Evolutionary conservation across 441 rosid genomes (phyloP).

Genomic region (Omphalea diandra): DNA sequence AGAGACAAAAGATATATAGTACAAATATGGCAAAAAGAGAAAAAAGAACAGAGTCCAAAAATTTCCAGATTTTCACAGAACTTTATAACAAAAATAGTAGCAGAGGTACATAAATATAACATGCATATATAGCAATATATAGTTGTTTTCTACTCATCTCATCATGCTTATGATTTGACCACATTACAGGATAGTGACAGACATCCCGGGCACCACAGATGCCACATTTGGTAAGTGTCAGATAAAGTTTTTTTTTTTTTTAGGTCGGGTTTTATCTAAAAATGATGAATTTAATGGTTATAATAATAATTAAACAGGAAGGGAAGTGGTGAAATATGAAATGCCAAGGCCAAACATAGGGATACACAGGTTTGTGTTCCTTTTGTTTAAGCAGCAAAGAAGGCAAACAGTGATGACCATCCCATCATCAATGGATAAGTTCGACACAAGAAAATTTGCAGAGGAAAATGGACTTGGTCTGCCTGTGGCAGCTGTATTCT

Average conservation of each 20-base stretch:
- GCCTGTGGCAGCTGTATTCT: constrained; percentile 88
- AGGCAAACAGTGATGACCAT: constrained; percentile 51
- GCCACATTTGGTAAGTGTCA: constrained; percentile 68
- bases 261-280: neutral
- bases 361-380: constrained; percentile 84
- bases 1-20: neutral
- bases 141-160: neutral
- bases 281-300: neutral
- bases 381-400: constrained; percentile 69
- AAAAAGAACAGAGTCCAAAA: neutral
- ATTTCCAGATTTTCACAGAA: constrained; percentile 8
- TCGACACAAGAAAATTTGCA: constrained; percentile 67
- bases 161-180: too few relatives aligned
- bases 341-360: constrained; percentile 92
- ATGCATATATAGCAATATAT: neutral
- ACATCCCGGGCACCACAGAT: constrained; percentile 94
- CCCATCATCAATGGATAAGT: constrained; percentile 59
- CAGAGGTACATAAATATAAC: neutral
- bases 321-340: constrained; percentile 71
- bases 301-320: constrained; percentile 36
- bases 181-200: constrained; percentile 73
- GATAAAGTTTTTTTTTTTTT: too few relatives aligned
- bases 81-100: neutral
- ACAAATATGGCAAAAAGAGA: neutral
- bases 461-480: constrained; percentile 71